These are phyloP conservation scores for Cryptomeria japonica DNA, from an alignment of 75 land plant species.

Conservation along the genomic window DNA sequence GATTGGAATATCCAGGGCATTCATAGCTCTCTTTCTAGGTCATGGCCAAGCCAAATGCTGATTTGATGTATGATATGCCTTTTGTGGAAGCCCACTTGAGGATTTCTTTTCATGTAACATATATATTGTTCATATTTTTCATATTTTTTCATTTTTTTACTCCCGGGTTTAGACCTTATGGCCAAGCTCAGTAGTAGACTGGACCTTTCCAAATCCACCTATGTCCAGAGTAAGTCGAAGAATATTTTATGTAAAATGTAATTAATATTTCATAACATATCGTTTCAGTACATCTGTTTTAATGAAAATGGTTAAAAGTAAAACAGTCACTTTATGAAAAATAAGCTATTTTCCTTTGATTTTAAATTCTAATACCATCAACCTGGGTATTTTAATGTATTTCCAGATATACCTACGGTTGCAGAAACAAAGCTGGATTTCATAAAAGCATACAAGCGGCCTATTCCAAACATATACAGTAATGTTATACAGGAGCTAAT, in stretches of 20 bases:
- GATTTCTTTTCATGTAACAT: neutral
- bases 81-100: no score
- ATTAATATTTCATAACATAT: neutral
- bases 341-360: neutral
- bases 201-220: neutral
- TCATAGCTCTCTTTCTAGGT: no score
- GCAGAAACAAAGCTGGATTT: slow-evolving; percentile 86
- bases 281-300: neutral
- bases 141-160: no score
- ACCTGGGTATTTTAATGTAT: slow-evolving; percentile 11
- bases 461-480: slow-evolving; percentile 96
- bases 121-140: neutral
- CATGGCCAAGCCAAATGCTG: no score
- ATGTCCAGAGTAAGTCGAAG: neutral
- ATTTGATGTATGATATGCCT: no score
- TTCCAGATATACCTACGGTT: slow-evolving; percentile 82
- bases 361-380: neutral
- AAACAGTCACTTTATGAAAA: neutral
- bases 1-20: no score
- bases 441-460: slow-evolving; percentile 72
- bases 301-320: neutral
- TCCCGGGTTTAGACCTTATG: neutral
- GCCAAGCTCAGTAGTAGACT: neutral
- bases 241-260: neutral
- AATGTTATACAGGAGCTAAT: slow-evolving; percentile 88